These are phyloP conservation scores for Pseudonitzschia multiseries DNA, from an alignment of 108 stramenopile genomes.

Conservation along the genomic window DNA sequence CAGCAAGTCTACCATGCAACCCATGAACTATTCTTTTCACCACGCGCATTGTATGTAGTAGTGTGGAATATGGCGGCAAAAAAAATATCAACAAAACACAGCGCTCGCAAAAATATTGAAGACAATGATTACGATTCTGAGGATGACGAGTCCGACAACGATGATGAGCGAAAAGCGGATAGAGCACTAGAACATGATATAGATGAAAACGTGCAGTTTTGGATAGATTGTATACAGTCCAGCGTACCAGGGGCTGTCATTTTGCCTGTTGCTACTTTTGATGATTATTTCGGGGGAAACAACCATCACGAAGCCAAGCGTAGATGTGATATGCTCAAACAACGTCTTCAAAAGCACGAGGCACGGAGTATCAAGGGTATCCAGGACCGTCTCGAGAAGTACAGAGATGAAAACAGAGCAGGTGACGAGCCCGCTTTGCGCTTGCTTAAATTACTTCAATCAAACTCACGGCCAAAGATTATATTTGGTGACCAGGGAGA, in stretches of 20 bases:
- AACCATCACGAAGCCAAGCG: slow-evolving; percentile 62
- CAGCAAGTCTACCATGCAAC: slow-evolving; percentile 86
- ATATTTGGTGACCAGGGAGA: slow-evolving; percentile 68
- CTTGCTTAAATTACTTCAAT: slow-evolving; percentile 55
- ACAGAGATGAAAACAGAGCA: slow-evolving; percentile 52
- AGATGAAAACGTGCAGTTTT: slow-evolving; percentile 85
- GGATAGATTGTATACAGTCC: slow-evolving; percentile 82
- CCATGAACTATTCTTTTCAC: slow-evolving; percentile 84
- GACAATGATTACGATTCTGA: slow-evolving; percentile 58
- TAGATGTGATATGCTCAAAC: slow-evolving; percentile 67
- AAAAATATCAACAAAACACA: slow-evolving; percentile 51
- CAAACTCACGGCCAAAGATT: slow-evolving; percentile 71
- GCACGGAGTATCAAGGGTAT: slow-evolving; percentile 59
- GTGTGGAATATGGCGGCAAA: slow-evolving; percentile 85
- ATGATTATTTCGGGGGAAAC: slow-evolving; percentile 54
- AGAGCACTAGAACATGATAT: slow-evolving; percentile 75
- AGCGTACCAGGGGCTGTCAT: slow-evolving; percentile 83
- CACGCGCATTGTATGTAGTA: slow-evolving; percentile 69
- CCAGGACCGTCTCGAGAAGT: slow-evolving; percentile 59
- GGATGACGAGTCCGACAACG: slow-evolving; percentile 46
- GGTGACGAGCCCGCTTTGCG: slow-evolving; percentile 52
- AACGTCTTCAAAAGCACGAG: slow-evolving; percentile 67
- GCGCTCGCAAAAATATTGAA: slow-evolving; percentile 26
- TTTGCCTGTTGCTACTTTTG: slow-evolving; percentile 77
- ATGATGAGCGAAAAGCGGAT: slow-evolving; percentile 56